A percentile compares a stretch with the other conserved stretches of the same genome.
These are phyloP conservation scores for Eimeria praecox DNA, from an alignment of 169 alveolate species.

Conservation along the genomic window DNA sequence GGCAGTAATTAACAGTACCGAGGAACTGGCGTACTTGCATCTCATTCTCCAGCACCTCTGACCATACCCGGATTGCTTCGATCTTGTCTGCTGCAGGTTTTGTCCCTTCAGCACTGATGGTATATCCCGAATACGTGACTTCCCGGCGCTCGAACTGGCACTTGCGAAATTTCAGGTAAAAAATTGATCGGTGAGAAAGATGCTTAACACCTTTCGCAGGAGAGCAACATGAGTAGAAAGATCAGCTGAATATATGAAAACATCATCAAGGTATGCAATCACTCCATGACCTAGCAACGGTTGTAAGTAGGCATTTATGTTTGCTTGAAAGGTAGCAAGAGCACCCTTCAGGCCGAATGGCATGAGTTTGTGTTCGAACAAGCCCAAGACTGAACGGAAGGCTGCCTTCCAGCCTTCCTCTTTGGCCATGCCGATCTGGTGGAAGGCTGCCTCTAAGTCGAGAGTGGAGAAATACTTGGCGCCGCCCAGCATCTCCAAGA, in stretches of 20 bases:
- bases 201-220: background rate
- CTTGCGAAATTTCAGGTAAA: background rate
- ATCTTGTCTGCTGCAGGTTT: background rate
- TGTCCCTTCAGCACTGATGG: background rate
- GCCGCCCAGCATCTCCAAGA: background rate
- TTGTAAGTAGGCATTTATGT: background rate
- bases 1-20: background rate
- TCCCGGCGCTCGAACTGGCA: background rate
- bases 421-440: background rate
- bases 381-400: background rate
- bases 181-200: background rate
- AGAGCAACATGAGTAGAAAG: background rate
- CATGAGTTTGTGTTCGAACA: background rate
- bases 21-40: conserved; percentile 9
- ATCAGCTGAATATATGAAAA: background rate
- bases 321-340: conserved; percentile 1
- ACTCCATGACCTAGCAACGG: background rate
- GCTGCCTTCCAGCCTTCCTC: background rate
- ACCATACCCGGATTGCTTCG: background rate
- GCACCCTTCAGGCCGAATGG: conserved; percentile 31
- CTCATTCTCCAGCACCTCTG: background rate
- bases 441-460: background rate
- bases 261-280: background rate
- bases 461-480: background rate
- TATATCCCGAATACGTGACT: background rate